phyloP scores from a whole-genome alignment of 768 basidiomycete species.

The Sporobolomyces pararoseus region DNA sequence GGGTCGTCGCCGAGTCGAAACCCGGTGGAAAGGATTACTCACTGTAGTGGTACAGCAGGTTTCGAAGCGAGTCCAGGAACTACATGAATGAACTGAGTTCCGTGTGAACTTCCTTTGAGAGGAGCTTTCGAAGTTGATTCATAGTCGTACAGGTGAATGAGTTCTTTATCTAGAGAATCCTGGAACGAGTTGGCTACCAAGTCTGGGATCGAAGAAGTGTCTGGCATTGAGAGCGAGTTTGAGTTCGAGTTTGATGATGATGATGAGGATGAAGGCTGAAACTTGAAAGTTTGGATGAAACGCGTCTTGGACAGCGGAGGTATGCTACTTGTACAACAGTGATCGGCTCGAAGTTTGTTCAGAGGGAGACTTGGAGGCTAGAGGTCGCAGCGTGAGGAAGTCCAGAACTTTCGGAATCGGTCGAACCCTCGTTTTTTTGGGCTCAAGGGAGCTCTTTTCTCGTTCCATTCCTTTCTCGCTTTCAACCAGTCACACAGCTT shows the following conservation, averaged over 20 bases:
- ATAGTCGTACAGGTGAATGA: conserved; percentile 21
- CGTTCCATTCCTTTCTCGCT: no score
- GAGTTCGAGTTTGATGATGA: no score
- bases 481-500: no score
- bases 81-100: conserved; percentile 16
- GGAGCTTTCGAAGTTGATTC: neutral
- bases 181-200: neutral
- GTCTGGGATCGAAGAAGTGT: conserved; percentile 11
- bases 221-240: conserved; percentile 11
- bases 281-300: neutral
- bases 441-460: no score
- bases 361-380: no score
- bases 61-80: conserved; percentile 19
- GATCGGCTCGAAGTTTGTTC: no score
- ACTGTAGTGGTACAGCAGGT: conserved; percentile 18
- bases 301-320: no score
- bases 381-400: no score
- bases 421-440: no score
- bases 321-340: no score
- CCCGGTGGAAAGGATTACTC: neutral
- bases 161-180: neutral
- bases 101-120: neutral
- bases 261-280: neutral
- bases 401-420: no score
- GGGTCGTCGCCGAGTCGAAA: no score